Base-by-base conservation (phyloP, 176 grass and related monocot genomes). In the Carex kokanica region DNA sequence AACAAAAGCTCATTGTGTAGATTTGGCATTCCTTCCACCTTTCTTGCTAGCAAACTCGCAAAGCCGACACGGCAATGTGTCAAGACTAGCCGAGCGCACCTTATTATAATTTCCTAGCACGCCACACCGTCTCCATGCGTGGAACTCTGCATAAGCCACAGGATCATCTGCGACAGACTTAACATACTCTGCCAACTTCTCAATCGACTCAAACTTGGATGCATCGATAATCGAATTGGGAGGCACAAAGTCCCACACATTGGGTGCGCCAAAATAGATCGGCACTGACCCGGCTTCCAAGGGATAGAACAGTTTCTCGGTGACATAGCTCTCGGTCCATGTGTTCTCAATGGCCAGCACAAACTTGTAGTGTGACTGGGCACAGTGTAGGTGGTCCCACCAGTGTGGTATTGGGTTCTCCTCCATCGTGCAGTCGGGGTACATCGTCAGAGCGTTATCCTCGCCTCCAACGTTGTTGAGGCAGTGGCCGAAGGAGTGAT, bases 321-420 rank as follows among this genome's bases (percentile, higher is more conserved):
- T 89, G 6, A 87, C 85, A 40, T 92, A 92, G 81, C 90, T 92
- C 6, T 89, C 87, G 0, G 68, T 81, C 56, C 74, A 43, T 31
- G 87, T 92, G 87, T 92, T 92, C 78, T 92, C 87, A 14, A 92
- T 92, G 45, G 90, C 81, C 34, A 92, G 65, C 15, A 92, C 90
- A 54, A 89, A 92, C 82, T 92, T 92, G 85, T 92, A 92, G 78
- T 92, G 90, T 16, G 90, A 89, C 90, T 89, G 87, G 52, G 90
- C 84, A 14, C 90, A 92, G 69, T 92, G 90, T 17, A 92, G 84
- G 64, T 92, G 90, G 10, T 92, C 81, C 90, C 90, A 92, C 87
- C 90, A 92, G 21, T 89, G 87, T 2, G 85, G 78, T 65, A 70
- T 24, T 6, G 67, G 68, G 47, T 84, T 69, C 7, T 56, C 87